Base-by-base conservation (phyloP, 2,329 filamentous ascomycete genomes). In the Exserohilum rostratum region DNA sequence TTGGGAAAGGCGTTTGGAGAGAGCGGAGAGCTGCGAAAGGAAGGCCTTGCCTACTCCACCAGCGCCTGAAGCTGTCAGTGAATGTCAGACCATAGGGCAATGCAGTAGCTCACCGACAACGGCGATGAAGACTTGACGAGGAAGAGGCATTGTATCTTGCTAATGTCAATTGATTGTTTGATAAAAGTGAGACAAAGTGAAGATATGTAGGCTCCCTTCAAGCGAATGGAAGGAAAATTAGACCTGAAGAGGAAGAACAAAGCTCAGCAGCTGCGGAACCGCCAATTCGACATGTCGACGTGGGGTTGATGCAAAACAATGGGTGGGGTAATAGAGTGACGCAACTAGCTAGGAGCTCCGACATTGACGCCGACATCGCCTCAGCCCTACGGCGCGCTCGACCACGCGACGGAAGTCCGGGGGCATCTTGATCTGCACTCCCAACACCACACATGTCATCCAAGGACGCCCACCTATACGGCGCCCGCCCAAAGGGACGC, bases 31-130 rank as follows among this genome's bases (percentile, higher is more conserved):
- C 78, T 98, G 95, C 64, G 83, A 82, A 60, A 98, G 85, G 82
- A 98, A 97, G 78, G 86, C 87, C 77, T 93, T 93, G 70, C 95
- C 95, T 58, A 98, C 95, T 62, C 93, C 93, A 66, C 95, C 95
- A 67, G 90, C 90, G 71, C 95, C 93, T 96, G 70, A 10, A 10
- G 35, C 31, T 18, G 17, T 57, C 30, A 54, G 51, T 58, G 22
- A 59, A 37, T 55, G 31, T 38, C 4, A 18, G 43, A 43, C 3
- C 27, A 27, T 15, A 18, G 17, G 30, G 37, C 10, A 29, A 9
- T 25, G 12, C 31, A 39, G 33, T 22, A 60, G 12, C 65, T 50
- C 17, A 79, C 77, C 79, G 61, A 81, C 74, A 61, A 81, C 75
- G 65, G 78, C 79, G 46, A 81, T 70, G 71, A 77, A 80, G 59